Evolutionary conservation across 2,329 filamentous ascomycete genomes (phyloP).

Genomic region (Elsinoe perseae): DNA sequence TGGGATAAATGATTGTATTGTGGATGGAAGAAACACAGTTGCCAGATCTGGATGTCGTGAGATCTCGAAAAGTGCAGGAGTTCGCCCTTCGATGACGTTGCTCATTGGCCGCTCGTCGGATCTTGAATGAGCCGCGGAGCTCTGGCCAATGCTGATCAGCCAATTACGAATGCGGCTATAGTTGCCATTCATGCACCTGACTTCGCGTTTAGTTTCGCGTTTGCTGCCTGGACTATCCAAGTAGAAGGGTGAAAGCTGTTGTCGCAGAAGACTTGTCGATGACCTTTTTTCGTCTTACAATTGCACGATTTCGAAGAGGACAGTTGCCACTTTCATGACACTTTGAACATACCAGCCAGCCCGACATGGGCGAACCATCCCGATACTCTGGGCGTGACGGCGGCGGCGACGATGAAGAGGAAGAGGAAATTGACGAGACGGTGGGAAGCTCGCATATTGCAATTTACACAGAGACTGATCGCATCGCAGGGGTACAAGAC

Average conservation of each 20-base stretch:
- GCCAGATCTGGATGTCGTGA: not conserved
- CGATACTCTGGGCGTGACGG: constrained; percentile 31
- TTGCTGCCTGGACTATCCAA: constrained; percentile 12
- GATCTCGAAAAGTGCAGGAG: not conserved
- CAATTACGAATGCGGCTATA: constrained; percentile 13
- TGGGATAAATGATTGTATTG: not conserved
- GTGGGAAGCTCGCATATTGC: constrained; percentile 34
- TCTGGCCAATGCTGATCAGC: constrained; percentile 5
- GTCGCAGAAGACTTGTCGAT: too few relatives aligned
- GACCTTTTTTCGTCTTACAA: too few relatives aligned
- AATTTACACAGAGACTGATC: not conserved
- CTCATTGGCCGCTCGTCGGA: not conserved
- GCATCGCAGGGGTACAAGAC: constrained; percentile 69
- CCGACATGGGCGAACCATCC: constrained; percentile 19
- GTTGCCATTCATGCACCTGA: not conserved
- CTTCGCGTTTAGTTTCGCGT: constrained; percentile 11
- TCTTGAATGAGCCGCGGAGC: not conserved
- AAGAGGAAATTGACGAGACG: constrained; percentile 59
- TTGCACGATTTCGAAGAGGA: too few relatives aligned
- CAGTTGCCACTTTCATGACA: too few relatives aligned
- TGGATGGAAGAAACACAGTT: not conserved
- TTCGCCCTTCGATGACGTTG: constrained; percentile 6
- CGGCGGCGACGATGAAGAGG: constrained; percentile 57
- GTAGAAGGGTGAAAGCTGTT: not conserved
- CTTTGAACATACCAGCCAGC: not conserved